A percentile compares a stretch with the other conserved stretches of the same genome.
Conservation (phyloP, 352 stramenopile species). For the Peronosclerospora sorghi region DNA sequence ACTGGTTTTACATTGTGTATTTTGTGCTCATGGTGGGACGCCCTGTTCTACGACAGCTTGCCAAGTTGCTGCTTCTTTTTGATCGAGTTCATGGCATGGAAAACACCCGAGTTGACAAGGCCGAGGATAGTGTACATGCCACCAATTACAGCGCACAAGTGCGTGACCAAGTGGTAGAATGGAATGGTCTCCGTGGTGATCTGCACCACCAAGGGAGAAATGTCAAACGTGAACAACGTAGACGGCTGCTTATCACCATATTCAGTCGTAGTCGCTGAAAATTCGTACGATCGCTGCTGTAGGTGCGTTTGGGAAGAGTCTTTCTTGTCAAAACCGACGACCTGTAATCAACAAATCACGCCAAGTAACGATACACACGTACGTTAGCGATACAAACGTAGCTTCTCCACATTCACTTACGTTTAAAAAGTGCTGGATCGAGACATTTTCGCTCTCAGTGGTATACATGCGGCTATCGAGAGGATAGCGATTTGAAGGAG, state of each 20-base stretch:
- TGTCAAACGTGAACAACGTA: conserved; percentile 72
- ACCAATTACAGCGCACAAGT: conserved; percentile 71
- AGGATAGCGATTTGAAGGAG: conserved; percentile 48
- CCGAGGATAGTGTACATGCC: conserved; percentile 78
- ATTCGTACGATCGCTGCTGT: conserved; percentile 62
- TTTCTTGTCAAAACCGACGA: conserved; percentile 65
- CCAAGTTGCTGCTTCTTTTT: conserved; percentile 78
- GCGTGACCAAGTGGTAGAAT: conserved; percentile 81
- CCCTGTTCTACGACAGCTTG: conserved; percentile 38
- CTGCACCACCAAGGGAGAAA: conserved; percentile 67
- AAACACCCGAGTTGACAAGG: conserved; percentile 72
- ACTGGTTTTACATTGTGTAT: not conserved
- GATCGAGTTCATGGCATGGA: conserved; percentile 74
- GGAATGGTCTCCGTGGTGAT: conserved; percentile 54
- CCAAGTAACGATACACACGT: not conserved
- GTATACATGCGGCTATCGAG: conserved; percentile 46
- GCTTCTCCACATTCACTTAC: conserved; percentile 41
- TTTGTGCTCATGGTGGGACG: too few species aligned
- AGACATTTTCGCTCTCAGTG: conserved; percentile 56
- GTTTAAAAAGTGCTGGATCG: conserved; percentile 75
- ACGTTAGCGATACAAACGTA: not conserved
- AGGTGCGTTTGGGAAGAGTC: conserved; percentile 40
- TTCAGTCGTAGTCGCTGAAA: conserved; percentile 65
- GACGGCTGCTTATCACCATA: conserved; percentile 54
- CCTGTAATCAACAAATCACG: conserved; percentile 23